A percentile compares a stretch with the other conserved stretches of the same genome.
These are phyloP conservation scores for Penicillium glabrum DNA, from an alignment of 2,329 filamentous ascomycete species.

Conservation along the genomic window DNA sequence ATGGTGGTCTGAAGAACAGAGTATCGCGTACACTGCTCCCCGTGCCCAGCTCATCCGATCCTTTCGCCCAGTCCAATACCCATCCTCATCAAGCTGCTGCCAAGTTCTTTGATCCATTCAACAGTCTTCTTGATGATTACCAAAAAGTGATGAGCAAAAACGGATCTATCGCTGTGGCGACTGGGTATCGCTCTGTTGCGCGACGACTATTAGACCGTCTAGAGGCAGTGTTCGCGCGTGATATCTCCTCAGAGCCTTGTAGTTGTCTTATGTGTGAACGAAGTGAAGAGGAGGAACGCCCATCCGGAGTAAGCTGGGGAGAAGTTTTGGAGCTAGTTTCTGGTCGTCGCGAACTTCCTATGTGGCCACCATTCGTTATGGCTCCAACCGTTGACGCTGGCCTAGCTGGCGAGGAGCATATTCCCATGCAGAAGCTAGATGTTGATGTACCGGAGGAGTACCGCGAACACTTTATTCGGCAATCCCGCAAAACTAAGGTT, in stretches of 20 bases:
- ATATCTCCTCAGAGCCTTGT: slow-evolving; percentile 85
- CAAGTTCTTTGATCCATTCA: slow-evolving; percentile 78
- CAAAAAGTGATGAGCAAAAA: slow-evolving; percentile 75
- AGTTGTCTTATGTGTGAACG: slow-evolving; percentile 78
- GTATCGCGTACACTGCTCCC: slow-evolving; percentile 71
- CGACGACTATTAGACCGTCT: slow-evolving; percentile 83
- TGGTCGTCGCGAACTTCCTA: slow-evolving; percentile 78
- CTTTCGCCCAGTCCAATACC: slow-evolving; percentile 56
- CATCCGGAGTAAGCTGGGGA: slow-evolving; percentile 79
- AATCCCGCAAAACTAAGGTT: slow-evolving; percentile 89
- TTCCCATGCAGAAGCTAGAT: slow-evolving; percentile 76
- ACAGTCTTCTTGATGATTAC: slow-evolving; percentile 82
- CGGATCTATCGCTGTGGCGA: slow-evolving; percentile 91
- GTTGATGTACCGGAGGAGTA: slow-evolving; percentile 94
- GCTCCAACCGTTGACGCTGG: slow-evolving; percentile 57
- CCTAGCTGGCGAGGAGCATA: slow-evolving; percentile 53
- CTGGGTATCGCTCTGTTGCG: slow-evolving; percentile 92
- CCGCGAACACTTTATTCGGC: slow-evolving; percentile 84
- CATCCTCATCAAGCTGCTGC: slow-evolving; percentile 68
- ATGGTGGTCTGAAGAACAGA: slow-evolving; percentile 73
- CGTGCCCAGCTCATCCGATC: slow-evolving; percentile 52
- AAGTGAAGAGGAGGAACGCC: slow-evolving; percentile 58
- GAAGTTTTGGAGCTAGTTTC: slow-evolving; percentile 93
- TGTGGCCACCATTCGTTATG: slow-evolving; percentile 85
- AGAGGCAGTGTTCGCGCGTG: slow-evolving; percentile 90